Percentiles rank a stretch among this genome's conserved stretches.
Conservation (phyloP, 192 early-diverging fungal species). For the Kappamyces sp. region DNA sequence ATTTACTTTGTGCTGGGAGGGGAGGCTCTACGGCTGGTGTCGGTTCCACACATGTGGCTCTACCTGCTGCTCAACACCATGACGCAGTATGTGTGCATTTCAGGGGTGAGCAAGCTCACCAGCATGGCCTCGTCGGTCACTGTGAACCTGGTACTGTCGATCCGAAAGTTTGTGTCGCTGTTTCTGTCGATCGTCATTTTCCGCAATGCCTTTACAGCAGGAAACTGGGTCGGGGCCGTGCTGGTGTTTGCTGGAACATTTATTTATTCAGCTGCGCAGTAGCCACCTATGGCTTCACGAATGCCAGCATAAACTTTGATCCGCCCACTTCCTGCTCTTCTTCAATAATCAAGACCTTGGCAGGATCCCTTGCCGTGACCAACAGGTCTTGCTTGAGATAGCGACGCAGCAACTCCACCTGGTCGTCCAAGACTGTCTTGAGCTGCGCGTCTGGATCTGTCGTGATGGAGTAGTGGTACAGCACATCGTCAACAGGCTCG, state of each 20-base stretch:
- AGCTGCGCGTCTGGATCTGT: slow-evolving; percentile 65
- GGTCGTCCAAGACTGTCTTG: slow-evolving; percentile 61
- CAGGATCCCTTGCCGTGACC: slow-evolving; percentile 26
- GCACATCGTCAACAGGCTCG: slow-evolving; percentile 80
- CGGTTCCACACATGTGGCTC: slow-evolving; percentile 64
- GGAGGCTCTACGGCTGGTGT: slow-evolving; percentile 25
- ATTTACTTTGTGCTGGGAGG: slow-evolving; percentile 23
- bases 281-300: slow-evolving; percentile 28
- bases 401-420: slow-evolving; percentile 67
- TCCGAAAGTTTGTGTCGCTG: slow-evolving; percentile 80
- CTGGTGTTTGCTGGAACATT: slow-evolving; percentile 77
- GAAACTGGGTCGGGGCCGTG: slow-evolving; percentile 60
- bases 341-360: slow-evolving; percentile 58
- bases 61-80: slow-evolving; percentile 64
- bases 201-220: slow-evolving; percentile 63
- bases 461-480: slow-evolving; percentile 73
- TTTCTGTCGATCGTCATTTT: slow-evolving; percentile 75
- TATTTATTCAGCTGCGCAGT: slow-evolving; percentile 49
- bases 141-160: slow-evolving; percentile 76
- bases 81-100: slow-evolving; percentile 83
- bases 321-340: slow-evolving; percentile 84
- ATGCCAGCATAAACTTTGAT: slow-evolving; percentile 66
- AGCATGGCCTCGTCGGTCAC: slow-evolving; percentile 74
- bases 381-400: slow-evolving; percentile 66
- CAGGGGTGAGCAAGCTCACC: slow-evolving; percentile 77